Conservation (phyloP, 805 yeast genomes). For the Yamadazyma sp. region DNA sequence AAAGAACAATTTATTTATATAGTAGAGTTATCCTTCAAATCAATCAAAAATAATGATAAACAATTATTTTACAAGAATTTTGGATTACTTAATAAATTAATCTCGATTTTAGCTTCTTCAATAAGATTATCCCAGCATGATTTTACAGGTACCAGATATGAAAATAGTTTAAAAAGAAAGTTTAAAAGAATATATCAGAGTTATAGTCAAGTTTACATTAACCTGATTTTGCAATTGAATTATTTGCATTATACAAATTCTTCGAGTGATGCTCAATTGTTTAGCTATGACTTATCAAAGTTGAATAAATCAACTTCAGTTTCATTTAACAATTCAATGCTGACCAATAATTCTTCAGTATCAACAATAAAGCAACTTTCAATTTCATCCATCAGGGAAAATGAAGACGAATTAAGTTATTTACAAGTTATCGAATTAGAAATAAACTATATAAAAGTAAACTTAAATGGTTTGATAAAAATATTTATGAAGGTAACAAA, state of each 20-base stretch:
- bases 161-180: constrained; percentile 44
- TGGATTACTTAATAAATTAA: constrained; percentile 50
- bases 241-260: constrained; percentile 32
- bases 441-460: constrained; percentile 31
- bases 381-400: constrained; percentile 8
- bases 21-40: constrained; percentile 46
- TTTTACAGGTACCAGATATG: constrained; percentile 44
- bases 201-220: constrained; percentile 61
- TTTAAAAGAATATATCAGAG: constrained; percentile 52
- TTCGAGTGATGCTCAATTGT: constrained; percentile 22
- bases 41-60: constrained; percentile 49
- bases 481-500: constrained; percentile 30
- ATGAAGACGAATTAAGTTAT: constrained; percentile 23
- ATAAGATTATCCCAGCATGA: constrained; percentile 54
- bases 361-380: constrained; percentile 18
- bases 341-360: constrained; percentile 15
- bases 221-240: constrained; percentile 58
- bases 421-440: constrained; percentile 37
- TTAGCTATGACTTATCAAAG: constrained; percentile 27
- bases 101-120: constrained; percentile 51
- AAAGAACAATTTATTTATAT: constrained; percentile 46
- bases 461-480: constrained; percentile 25
- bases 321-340: constrained; percentile 8
- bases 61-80: constrained; percentile 53
- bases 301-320: constrained; percentile 20